A percentile compares a stretch with the other conserved stretches of the same genome.
Conservation (phyloP, 192 early-diverging fungal genomes). For the Physocladia obscura region DNA sequence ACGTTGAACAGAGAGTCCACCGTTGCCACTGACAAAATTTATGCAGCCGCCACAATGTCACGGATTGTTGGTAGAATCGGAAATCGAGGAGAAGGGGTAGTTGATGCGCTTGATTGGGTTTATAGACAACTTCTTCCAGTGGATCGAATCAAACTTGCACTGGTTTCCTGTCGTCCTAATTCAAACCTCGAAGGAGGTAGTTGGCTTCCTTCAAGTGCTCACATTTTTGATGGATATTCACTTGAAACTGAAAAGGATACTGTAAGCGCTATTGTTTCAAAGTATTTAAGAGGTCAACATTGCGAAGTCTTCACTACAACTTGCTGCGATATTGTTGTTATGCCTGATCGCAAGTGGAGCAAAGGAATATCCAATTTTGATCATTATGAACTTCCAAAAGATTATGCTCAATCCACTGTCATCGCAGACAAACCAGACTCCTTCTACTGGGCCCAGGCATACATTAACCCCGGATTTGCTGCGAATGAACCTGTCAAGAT, state of each 20-base stretch:
- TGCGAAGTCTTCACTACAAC: background rate
- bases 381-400: background rate
- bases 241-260: background rate
- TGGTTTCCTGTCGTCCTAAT: constrained; percentile 1
- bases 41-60: background rate
- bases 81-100: background rate
- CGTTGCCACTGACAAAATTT: background rate
- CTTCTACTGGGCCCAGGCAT: background rate
- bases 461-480: background rate
- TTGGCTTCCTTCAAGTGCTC: background rate
- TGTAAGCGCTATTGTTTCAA: background rate
- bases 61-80: background rate
- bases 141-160: background rate
- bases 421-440: background rate
- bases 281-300: background rate
- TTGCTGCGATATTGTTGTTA: background rate
- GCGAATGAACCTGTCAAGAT: background rate
- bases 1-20: constrained; percentile 2
- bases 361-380: no score
- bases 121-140: background rate
- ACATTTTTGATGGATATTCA: background rate
- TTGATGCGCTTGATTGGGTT: background rate
- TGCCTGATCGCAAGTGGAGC: background rate
- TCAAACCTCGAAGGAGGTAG: background rate
- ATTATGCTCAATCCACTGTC: background rate